Evolutionary conservation across 495 filamentous ascomycete species (phyloP), one percentile per base, ranked within the genome.

Genomic region (Penicillium bialowiezense): DNA sequence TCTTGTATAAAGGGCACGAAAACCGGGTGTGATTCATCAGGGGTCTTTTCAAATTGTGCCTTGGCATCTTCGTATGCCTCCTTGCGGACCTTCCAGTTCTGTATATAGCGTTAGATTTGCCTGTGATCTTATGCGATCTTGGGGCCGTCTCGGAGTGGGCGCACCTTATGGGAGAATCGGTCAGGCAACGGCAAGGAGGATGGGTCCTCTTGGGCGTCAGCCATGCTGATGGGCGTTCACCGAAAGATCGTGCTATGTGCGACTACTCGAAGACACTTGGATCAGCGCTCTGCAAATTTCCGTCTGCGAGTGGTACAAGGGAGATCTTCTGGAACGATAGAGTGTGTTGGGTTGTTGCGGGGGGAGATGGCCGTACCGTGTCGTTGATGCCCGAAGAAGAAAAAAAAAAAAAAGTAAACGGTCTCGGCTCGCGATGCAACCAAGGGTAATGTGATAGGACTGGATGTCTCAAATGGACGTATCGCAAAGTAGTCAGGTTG

Each of bases 61-160:
- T 88, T 82, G 35, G 90, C 92, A 52, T 92, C 90, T 73, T 97
- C 93, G 68, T 97, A 99, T 40, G 87, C 93, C 64, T 83, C 80
- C 68, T 99, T 99, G 54, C 93, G 81, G 34, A 93, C 93, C 78
- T 99, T 99, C 93, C 93, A 99, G 62, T 87, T 84, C 86, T 93
- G 60, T 29, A 14, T 9, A 35, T 75, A 52, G 71, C 66, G 55
- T 44, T 18, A 33, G 47, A 20, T 6, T 23, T 6, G 24, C 31
- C 24, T 21, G 28, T 8, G 26, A 33, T n/a, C 34, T 15, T 28
- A 17, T 35, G 23, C 6, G 15, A 10, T 29, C 15, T 15, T 24
- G 8, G 7, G 17, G 21, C 24, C 18, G 10, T 33, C 5, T 10
- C 35, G 37, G 32, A 8, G 34, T 23, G 10, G 50, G 60, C 78